Conservation (phyloP, 345 rosid species). For the Hibiscus trionum region DNA sequence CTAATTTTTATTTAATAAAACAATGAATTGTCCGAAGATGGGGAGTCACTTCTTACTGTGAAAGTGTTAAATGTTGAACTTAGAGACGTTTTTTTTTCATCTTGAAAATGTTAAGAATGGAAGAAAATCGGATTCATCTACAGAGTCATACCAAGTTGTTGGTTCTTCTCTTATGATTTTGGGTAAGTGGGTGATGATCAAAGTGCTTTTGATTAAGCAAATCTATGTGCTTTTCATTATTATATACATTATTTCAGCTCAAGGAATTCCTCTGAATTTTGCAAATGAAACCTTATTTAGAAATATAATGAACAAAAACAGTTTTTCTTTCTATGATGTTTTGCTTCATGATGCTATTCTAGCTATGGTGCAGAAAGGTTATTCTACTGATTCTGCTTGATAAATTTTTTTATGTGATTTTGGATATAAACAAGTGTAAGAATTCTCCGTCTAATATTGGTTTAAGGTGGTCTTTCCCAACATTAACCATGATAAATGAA, state of each 20-base stretch:
- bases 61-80: constrained; percentile 66
- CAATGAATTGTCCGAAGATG: constrained; percentile 92
- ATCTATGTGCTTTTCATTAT: not conserved
- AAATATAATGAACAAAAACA: not conserved
- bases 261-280: not conserved
- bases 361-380: constrained; percentile 68
- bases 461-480: not conserved
- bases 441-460: not conserved
- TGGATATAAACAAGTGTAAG: not conserved
- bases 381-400: constrained; percentile 63
- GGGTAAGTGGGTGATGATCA: constrained; percentile 50
- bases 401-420: not conserved
- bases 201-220: not conserved
- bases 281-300: not conserved
- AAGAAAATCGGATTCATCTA: constrained; percentile 17
- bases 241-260: not conserved
- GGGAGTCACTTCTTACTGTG: constrained; percentile 80
- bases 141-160: constrained; percentile 95
- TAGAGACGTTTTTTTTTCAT: not conserved
- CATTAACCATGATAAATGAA: not conserved
- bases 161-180: constrained; percentile 93
- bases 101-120: not conserved
- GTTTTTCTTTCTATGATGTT: constrained; percentile 3
- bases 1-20: no score
- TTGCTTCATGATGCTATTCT: constrained; percentile 11